phyloP scores from a whole-genome alignment of 164 flowering plant species.

The Stephania cephalantha region DNA sequence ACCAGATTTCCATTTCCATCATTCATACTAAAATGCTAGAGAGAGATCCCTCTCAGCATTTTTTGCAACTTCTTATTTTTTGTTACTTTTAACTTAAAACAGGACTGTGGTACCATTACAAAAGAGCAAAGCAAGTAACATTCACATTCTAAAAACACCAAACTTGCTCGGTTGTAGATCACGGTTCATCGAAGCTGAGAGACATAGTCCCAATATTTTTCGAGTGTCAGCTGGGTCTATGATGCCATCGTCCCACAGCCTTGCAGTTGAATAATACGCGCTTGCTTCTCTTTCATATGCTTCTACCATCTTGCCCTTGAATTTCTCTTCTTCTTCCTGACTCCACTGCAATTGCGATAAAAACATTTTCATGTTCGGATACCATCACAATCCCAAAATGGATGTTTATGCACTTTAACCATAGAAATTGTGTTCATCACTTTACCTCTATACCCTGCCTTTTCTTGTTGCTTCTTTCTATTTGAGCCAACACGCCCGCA shows the following conservation, averaged over 20 bases:
- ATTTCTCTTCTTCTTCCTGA: constrained; percentile 73
- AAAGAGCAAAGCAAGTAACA: neutral
- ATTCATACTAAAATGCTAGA: too few species aligned
- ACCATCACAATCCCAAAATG: too few species aligned
- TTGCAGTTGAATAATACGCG: constrained; percentile 84
- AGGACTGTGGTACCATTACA: neutral
- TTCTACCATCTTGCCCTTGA: constrained; percentile 68
- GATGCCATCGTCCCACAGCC: constrained; percentile 97
- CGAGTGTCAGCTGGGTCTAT: constrained; percentile 94
- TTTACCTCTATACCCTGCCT: constrained; percentile 69
- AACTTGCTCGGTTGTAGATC: constrained; percentile 56
- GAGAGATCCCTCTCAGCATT: too few species aligned
- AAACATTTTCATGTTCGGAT: neutral
- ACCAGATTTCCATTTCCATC: too few species aligned
- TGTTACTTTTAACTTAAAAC: too few species aligned
- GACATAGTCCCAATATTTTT: constrained; percentile 64
- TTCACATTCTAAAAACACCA: constrained; percentile 97
- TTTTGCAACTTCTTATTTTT: too few species aligned
- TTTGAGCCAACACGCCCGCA: constrained; percentile 90
- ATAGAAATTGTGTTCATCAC: neutral
- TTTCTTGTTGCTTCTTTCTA: constrained; percentile 75
- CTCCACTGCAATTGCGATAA: constrained; percentile 55
- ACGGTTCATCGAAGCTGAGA: constrained; percentile 64
- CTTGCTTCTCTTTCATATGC: constrained; percentile 81
- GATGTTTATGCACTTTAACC: neutral